Conservation (phyloP, 805 yeast species). For the Starmerella etchellsii region DNA sequence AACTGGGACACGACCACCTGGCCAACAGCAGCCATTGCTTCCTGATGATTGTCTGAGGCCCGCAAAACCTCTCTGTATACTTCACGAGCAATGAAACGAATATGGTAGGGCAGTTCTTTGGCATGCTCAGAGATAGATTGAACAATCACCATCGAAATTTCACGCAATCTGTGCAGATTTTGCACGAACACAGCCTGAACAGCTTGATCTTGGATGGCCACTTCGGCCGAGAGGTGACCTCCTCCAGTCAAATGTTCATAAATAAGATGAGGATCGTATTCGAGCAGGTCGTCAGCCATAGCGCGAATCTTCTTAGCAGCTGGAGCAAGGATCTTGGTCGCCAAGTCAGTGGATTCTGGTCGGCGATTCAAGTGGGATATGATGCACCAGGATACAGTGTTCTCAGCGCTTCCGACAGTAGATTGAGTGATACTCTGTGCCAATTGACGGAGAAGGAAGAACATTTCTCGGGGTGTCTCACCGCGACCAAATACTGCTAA, state of each 20-base stretch:
- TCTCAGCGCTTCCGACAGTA: conserved; percentile 13
- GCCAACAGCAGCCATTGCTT: conserved; percentile 53
- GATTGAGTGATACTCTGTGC: conserved; percentile 20
- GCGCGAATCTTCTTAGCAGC: conserved; percentile 25
- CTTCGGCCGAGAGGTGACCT: conserved; percentile 38
- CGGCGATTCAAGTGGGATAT: conserved; percentile 12
- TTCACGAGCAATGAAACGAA: conserved; percentile 43
- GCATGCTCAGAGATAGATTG: conserved; percentile 37
- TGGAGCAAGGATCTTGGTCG: conserved; percentile 29
- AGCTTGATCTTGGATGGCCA: conserved; percentile 68
- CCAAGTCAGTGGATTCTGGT: conserved; percentile 16
- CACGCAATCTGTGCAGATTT: conserved; percentile 66
- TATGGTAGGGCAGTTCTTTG: conserved; percentile 39
- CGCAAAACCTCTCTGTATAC: conserved; percentile 21
- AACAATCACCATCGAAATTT: conserved; percentile 49
- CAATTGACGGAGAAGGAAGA: conserved; percentile 48
- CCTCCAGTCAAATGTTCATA: conserved; percentile 23
- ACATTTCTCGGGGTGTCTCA: conserved; percentile 54
- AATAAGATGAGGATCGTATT: conserved; percentile 57
- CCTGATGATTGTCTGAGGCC: conserved; percentile 31
- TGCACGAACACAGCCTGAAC: conserved; percentile 57
- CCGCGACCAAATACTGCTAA: conserved; percentile 28
- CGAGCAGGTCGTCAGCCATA: conserved; percentile 43
- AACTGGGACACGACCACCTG: conserved; percentile 32
- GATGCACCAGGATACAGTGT: conserved; percentile 15